A percentile compares a stretch with the other conserved stretches of the same genome.
Conservation (phyloP, 148 eudicot genomes). For the Vaccinium corymbosum region DNA sequence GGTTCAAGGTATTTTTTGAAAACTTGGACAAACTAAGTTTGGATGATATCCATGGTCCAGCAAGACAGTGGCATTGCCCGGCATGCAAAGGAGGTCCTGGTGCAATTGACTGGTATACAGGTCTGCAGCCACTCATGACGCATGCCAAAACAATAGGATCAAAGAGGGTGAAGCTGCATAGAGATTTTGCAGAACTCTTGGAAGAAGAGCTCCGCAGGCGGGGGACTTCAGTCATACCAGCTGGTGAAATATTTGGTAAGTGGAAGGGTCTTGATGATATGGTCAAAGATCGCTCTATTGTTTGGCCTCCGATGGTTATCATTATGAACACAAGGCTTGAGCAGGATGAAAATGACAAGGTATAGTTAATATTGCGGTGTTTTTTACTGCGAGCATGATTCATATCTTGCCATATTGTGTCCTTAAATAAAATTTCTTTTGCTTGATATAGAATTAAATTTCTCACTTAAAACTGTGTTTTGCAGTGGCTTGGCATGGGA, state of each 20-base stretch:
- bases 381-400: background rate
- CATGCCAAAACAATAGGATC: constrained; percentile 74
- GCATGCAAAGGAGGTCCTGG: constrained; percentile 90
- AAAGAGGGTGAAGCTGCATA: constrained; percentile 59
- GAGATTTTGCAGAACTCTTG: constrained; percentile 58
- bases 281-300: constrained; percentile 45
- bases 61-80: constrained; percentile 82
- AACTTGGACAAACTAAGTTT: constrained; percentile 42
- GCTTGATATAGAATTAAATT: background rate
- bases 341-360: constrained; percentile 60
- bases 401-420: background rate
- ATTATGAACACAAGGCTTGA: constrained; percentile 62
- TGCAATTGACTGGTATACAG: constrained; percentile 72
- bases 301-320: constrained; percentile 92
- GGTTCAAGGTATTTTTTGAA: constrained; percentile 49
- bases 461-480: background rate
- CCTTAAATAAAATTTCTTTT: background rate
- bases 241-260: constrained; percentile 53
- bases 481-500: constrained; percentile 88
- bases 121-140: constrained; percentile 53
- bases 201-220: constrained; percentile 63
- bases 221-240: constrained; percentile 52
- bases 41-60: constrained; percentile 52
- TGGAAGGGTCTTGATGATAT: constrained; percentile 51
- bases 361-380: constrained; percentile 13